Percentiles rank a stretch among this genome's conserved stretches.
phyloP scores from a whole-genome alignment of 139 green algal genomes.

The Chlorella sorokiniana region DNA sequence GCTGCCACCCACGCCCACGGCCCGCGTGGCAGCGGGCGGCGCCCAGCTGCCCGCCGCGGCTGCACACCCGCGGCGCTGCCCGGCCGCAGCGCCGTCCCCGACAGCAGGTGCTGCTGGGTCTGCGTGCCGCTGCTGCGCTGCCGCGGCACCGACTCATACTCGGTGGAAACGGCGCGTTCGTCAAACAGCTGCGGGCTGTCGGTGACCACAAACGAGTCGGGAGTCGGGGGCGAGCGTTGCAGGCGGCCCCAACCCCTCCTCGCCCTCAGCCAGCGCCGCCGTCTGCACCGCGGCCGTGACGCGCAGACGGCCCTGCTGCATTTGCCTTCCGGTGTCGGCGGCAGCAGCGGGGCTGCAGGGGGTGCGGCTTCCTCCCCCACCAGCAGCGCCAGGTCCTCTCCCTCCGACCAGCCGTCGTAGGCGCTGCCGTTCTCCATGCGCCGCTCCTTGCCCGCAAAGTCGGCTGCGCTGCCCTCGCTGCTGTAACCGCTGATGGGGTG shows the following conservation, averaged over 20 bases:
- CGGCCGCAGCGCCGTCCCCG: neutral
- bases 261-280: neutral
- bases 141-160: slow-evolving; percentile 31
- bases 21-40: too few relatives aligned
- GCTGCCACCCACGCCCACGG: slow-evolving; percentile 31
- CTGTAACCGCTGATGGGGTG: neutral
- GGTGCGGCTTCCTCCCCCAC: slow-evolving; percentile 17
- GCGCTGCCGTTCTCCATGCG: slow-evolving; percentile 27
- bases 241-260: neutral
- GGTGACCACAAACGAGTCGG: neutral
- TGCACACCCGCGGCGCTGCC: neutral
- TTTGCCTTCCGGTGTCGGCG: neutral
- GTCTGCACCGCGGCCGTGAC: slow-evolving; percentile 24
- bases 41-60: neutral
- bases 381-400: slow-evolving; percentile 27
- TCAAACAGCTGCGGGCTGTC: neutral
- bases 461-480: neutral
- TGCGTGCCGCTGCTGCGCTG: slow-evolving; percentile 37
- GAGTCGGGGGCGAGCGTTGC: neutral
- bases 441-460: slow-evolving; percentile 27
- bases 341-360: neutral
- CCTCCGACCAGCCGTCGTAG: slow-evolving; percentile 31
- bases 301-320: neutral
- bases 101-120: slow-evolving; percentile 19
- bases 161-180: neutral